These are phyloP conservation scores for Chenopodium berlandieri DNA, from an alignment of 148 eudicot species.

Conservation along the genomic window DNA sequence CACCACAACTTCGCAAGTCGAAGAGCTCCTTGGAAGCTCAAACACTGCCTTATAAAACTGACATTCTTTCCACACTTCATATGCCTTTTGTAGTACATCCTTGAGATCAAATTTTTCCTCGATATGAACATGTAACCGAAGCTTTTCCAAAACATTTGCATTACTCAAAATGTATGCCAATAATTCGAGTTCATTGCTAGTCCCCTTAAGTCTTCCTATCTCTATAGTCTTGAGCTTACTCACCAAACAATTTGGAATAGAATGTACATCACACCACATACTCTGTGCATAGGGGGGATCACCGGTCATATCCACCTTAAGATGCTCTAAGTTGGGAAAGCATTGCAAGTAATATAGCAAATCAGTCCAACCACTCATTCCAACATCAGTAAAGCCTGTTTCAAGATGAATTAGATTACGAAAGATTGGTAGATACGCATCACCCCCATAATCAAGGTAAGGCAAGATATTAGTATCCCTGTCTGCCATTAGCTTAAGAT, in stretches of 20 bases:
- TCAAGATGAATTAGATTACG: not conserved
- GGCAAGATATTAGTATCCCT: not conserved
- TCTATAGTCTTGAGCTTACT: not conserved
- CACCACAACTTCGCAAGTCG: not conserved
- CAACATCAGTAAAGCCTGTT: not conserved
- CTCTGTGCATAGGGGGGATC: not conserved
- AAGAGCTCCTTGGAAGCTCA: conserved; percentile 10
- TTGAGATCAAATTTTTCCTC: not conserved
- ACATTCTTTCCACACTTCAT: not conserved
- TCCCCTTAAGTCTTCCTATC: not conserved
- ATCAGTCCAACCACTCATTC: not conserved
- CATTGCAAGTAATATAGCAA: not conserved
- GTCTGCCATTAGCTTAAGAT: not conserved
- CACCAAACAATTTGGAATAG: not conserved
- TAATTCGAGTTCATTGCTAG: not conserved
- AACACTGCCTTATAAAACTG: not conserved
- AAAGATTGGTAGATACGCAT: not conserved
- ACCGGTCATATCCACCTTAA: not conserved
- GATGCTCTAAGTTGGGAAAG: not conserved
- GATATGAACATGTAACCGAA: not conserved
- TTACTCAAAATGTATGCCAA: not conserved
- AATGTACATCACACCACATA: not conserved
- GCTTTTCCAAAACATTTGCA: not conserved
- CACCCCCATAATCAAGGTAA: not conserved
- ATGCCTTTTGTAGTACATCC: not conserved